Evolutionary conservation across 164 flowering plant species (phyloP).

Genomic region (Kingdonia uniflora): DNA sequence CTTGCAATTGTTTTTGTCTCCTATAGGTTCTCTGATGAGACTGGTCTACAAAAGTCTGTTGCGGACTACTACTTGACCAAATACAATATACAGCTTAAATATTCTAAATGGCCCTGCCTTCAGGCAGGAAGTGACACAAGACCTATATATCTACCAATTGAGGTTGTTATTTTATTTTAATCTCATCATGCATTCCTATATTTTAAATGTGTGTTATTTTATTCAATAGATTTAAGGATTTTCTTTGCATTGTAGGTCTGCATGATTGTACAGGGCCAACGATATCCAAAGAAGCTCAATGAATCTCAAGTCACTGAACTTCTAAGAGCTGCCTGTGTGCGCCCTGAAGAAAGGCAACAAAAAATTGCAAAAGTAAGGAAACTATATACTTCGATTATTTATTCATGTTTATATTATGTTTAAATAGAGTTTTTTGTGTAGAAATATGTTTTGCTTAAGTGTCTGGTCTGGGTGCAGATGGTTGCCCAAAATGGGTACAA

Average conservation of each 20-base stretch:
- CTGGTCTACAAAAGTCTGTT: constrained; percentile 13
- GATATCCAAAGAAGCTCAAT: constrained; percentile 48
- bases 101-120: constrained; percentile 23
- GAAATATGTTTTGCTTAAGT: not conserved
- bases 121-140: constrained; percentile 22
- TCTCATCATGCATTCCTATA: too few relatives aligned
- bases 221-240: not conserved
- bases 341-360: constrained; percentile 34
- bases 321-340: constrained; percentile 57
- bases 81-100: constrained; percentile 11
- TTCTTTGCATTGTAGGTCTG: constrained; percentile 32
- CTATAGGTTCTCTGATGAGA: constrained; percentile 19
- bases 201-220: too few relatives aligned
- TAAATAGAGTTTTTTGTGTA: not conserved
- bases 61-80: constrained; percentile 18
- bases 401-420: too few relatives aligned
- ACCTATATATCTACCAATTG: constrained; percentile 24
- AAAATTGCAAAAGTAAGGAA: constrained; percentile 28
- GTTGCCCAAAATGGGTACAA: constrained; percentile 22
- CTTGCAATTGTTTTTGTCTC: not conserved
- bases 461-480: constrained; percentile 19
- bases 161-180: constrained; percentile 11
- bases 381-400: not conserved
- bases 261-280: constrained; percentile 48
- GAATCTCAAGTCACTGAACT: constrained; percentile 56